Evolutionary conservation across 1,284 basidiomycete genomes (phyloP).

Genomic region (Blastosporella zonata): DNA sequence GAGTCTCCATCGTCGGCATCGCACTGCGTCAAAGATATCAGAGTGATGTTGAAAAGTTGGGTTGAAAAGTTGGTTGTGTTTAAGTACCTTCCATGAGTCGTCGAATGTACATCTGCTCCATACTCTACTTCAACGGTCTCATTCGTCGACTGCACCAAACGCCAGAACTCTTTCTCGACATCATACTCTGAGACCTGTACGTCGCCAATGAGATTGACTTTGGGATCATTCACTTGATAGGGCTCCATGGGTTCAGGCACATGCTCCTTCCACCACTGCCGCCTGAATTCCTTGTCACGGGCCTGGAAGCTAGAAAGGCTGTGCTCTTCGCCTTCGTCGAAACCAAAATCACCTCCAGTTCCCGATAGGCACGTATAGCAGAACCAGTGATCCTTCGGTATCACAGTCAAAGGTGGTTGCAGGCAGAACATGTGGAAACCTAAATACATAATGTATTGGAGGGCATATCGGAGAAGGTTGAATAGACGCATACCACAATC

Average conservation of each 20-base stretch:
- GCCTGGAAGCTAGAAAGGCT: conserved; percentile 90
- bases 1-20: conserved; percentile 92
- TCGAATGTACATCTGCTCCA: conserved; percentile 97
- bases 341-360: conserved; percentile 97
- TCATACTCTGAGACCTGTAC: conserved; percentile 81
- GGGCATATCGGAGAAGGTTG: conserved; percentile 11
- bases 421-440: conserved; percentile 98
- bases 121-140: conserved; percentile 99
- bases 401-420: conserved; percentile 79
- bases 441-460: conserved; percentile 27
- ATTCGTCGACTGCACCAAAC: conserved; percentile 83
- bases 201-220: conserved; percentile 60
- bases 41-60: not conserved
- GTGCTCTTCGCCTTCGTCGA: conserved; percentile 98
- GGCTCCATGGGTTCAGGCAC: conserved; percentile 42
- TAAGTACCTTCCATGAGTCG: conserved; percentile 88
- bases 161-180: conserved; percentile 96
- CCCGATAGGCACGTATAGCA: conserved; percentile 91
- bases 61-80: not conserved
- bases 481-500: conserved; percentile 72
- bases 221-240: conserved; percentile 41
- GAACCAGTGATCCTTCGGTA: conserved; percentile 95
- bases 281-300: conserved; percentile 85
- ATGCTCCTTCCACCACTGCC: conserved; percentile 84
- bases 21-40: conserved; percentile 53